Conservation (phyloP, 257 asterid species). For the Nicotiana sylvestris region DNA sequence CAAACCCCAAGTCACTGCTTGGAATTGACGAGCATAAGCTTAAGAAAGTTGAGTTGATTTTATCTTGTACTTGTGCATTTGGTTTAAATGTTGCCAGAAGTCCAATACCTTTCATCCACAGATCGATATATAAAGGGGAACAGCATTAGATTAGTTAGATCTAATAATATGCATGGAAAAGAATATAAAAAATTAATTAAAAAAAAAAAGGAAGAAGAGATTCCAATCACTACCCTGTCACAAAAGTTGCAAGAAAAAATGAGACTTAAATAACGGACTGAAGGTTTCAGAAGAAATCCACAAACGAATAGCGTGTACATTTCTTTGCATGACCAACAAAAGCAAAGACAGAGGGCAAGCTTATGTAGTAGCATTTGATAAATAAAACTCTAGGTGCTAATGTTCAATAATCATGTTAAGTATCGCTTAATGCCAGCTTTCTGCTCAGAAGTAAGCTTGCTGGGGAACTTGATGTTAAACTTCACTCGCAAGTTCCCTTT, state of each 20-base stretch:
- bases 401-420: conserved; percentile 28
- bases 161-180: not conserved
- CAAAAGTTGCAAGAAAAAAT: not conserved
- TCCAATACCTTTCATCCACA: not conserved
- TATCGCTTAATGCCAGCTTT: conserved; percentile 71
- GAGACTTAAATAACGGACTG: not conserved
- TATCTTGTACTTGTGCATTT: not conserved
- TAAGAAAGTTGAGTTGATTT: not conserved
- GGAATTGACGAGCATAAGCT: not conserved
- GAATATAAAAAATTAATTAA: no score
- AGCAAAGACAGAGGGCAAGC: not conserved
- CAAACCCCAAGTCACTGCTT: not conserved
- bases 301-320: not conserved
- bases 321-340: not conserved
- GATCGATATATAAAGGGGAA: not conserved
- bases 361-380: conserved; percentile 21
- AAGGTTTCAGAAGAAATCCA: not conserved
- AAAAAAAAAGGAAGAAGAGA: not conserved
- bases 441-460: conserved; percentile 84
- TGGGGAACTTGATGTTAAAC: conserved; percentile 76
- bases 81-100: not conserved
- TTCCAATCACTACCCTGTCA: not conserved
- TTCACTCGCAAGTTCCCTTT: conserved; percentile 72
- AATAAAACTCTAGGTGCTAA: not conserved
- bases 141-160: not conserved